A percentile compares a stretch with the other conserved stretches of the same genome.
phyloP scores from a whole-genome alignment of 2,329 filamentous ascomycete species.

The Trichoderma asperellum region DNA sequence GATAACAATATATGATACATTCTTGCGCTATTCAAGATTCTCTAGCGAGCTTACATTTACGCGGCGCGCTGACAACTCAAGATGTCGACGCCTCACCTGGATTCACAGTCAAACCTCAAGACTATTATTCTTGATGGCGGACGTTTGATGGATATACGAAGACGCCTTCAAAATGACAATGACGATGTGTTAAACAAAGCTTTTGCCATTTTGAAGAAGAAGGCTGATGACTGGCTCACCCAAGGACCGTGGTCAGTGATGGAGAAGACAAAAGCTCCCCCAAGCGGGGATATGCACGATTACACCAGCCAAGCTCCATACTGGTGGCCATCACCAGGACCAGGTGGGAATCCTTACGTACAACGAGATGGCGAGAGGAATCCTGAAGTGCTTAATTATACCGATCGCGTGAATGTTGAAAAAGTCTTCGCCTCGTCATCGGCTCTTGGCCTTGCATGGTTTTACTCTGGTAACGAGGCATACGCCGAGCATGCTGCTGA shows the following conservation, averaged over 20 bases:
- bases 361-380: conserved; percentile 24
- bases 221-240: conserved; percentile 23
- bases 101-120: background rate
- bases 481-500: conserved; percentile 18
- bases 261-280: conserved; percentile 21
- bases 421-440: conserved; percentile 21
- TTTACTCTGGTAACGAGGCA: conserved; percentile 21
- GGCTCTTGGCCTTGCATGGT: conserved; percentile 26
- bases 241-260: conserved; percentile 26
- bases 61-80: background rate
- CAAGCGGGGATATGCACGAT: conserved; percentile 24
- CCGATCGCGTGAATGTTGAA: conserved; percentile 24
- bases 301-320: conserved; percentile 28
- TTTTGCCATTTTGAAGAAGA: background rate
- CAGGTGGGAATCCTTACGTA: conserved; percentile 19
- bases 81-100: background rate
- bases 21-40: background rate
- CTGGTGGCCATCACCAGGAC: conserved; percentile 25
- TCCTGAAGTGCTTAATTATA: conserved; percentile 24
- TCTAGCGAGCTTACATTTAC: background rate
- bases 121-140: conserved; percentile 22
- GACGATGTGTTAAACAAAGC: background rate
- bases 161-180: conserved; percentile 4
- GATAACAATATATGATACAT: background rate
- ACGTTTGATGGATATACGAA: background rate